Evolutionary conservation across 106 monocot species (phyloP), one percentile per base, ranked within the genome.

Genomic region (Iris macrosiphon): DNA sequence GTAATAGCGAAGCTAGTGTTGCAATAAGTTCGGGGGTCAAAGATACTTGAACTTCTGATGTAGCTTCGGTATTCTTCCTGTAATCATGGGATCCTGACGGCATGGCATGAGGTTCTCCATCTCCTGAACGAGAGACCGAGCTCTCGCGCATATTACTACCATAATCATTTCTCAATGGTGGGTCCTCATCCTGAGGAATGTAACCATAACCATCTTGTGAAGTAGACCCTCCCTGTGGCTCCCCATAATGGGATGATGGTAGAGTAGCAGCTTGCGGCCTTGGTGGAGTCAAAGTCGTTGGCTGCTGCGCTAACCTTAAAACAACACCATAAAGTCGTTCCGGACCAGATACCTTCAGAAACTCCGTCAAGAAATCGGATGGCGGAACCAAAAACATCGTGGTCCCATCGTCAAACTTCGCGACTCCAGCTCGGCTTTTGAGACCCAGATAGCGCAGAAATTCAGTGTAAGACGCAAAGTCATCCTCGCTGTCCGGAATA

Each of bases 311-410:
- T 52, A 91, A 61, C 22, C 78, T 83, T 21, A 99, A 73, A 58
- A 99, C 91, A 14, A 99, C 75, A 61, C 98, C 98, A 68, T 99
- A 99, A 34, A 99, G 77, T 19, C 98, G 79, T 32, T 99, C 87
- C 25, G 98, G 98, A 31, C 98, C 98, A 52, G 69, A 72, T 21
- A 91, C 73, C 21, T 84, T 79, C 42, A 99, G 73, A 54, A 87
- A 75, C 31, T 83, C 73, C 5, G 64, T 67, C 55, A 99, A 44
- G 26, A 99, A 99, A 43, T 99, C 83, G 25, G 98, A 99, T n/a
- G 98, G 98, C 23, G 98, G 98, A 30, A 99, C 98, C 70, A 99
- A 76, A 76, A 99, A 99, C 33, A 99, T 51, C 32, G 90, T 83
- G 49, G 87, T 84, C 15, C 82, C 87, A 52, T 81, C 98, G 40